Evolutionary conservation across 2,329 filamentous ascomycete species (phyloP).

Genomic region (Dissoconium aciculare): DNA sequence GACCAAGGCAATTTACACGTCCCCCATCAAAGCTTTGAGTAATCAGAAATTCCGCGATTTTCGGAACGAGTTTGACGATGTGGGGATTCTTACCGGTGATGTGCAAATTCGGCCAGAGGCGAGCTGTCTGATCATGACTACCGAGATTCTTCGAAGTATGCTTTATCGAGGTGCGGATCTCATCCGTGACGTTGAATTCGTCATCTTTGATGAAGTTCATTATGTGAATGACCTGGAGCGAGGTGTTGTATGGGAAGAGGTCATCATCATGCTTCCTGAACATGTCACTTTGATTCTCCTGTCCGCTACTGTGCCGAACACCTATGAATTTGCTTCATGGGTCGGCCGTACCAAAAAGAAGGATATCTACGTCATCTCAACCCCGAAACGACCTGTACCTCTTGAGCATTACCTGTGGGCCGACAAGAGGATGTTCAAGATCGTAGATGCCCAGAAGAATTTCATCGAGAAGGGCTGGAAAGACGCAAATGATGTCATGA

Average conservation of each 20-base stretch:
- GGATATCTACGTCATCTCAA: conserved; percentile 97
- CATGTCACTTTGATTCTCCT: conserved; percentile 91
- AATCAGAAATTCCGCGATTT: conserved; percentile 99
- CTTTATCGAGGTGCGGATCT: conserved; percentile 90
- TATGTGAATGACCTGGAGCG: conserved; percentile 94
- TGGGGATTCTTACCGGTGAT: conserved; percentile 91
- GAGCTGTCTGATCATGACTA: conserved; percentile 98
- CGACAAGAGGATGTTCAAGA: conserved; percentile 80
- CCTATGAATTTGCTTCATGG: conserved; percentile 95
- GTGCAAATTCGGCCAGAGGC: conserved; percentile 96
- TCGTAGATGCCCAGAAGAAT: conserved; percentile 81
- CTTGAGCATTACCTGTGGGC: conserved; percentile 96
- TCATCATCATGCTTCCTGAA: conserved; percentile 98
- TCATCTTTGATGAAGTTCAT: conserved; percentile 98
- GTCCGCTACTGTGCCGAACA: conserved; percentile 94
- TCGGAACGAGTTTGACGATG: conserved; percentile 76
- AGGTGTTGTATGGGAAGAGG: conserved; percentile 97
- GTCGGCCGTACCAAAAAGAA: conserved; percentile 96
- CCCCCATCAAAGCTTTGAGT: conserved; percentile 93
- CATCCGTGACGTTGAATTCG: conserved; percentile 93
- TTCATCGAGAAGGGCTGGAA: conserved; percentile 94
- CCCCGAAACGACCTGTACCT: conserved; percentile 83
- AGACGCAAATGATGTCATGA: conserved; percentile 68
- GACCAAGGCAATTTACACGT: conserved; percentile 99
- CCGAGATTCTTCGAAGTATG: conserved; percentile 95